Evolutionary conservation across 176 grass and related monocot genomes (phyloP), one percentile per base, ranked within the genome.

Genomic region (Saccharum spontaneum): DNA sequence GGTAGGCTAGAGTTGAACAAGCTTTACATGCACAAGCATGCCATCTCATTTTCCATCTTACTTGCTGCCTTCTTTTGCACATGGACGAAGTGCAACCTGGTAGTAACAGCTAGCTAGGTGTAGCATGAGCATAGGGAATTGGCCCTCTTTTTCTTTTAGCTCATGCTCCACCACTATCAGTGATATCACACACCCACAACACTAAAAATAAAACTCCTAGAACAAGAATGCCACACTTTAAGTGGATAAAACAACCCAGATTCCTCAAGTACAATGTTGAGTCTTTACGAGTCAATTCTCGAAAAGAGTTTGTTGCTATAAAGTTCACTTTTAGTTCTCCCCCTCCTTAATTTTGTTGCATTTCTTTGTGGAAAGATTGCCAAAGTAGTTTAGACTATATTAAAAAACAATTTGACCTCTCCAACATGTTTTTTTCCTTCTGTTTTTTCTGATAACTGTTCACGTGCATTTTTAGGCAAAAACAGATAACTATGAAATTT

Each of bases 401-500:
- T 82, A 61, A 59, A 59, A n/a, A 61, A 57, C 26, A 82, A 90
- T 57, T 17, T 20, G 34, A 87, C 43, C 74, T 69, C 40, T 63
- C n/a, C 54, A 49, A 55, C 71, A 68, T 82, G 54, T 46, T 37
- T 82, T 49, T 73, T 31, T 28, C 1, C 18, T 72, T 10, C 57
- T 61, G 8, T 79, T 4, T 89, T 86, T 70, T 59, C 67, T 91
- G 10, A 88, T 54, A 66, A 82, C 15, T 31, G 48, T 46, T 73
- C 82, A 67, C 85, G 44, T 73, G 81, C 79, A 81, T 84, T 38
- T 81, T 41, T 86, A 95, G 96, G 83, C 28, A 71, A 90, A 41
- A 64, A 71, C 68, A 59, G 83, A 83, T 84, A 85, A 87, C 3
- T 67, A 82, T 40, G 16, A 69, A 84, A 44, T 90, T 85, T 88